Percentiles rank a stretch among this genome's conserved stretches.
Conservation (phyloP, 2,329 filamentous ascomycete species). For the Penicillium sclerotigenum region DNA sequence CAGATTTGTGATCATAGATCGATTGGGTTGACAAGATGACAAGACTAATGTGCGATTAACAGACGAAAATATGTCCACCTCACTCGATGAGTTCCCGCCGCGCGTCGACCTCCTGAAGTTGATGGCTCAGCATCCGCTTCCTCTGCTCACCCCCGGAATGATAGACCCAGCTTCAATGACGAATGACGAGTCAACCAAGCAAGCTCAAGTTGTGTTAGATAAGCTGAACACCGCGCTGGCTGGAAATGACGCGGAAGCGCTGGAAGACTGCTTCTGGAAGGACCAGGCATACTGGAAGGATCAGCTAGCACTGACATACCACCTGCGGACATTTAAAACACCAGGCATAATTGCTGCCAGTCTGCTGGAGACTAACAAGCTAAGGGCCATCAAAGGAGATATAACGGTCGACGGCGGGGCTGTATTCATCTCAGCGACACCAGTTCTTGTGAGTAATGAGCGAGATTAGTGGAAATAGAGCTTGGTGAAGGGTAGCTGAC, state of each 20-base stretch:
- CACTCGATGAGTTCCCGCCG: conserved; percentile 12
- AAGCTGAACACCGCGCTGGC: conserved; percentile 14
- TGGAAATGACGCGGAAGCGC: conserved; percentile 13
- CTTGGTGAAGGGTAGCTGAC: neutral
- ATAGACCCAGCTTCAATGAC: conserved; percentile 12
- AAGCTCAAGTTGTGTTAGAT: conserved; percentile 7
- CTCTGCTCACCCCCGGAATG: conserved; percentile 12
- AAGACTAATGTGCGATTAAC: neutral
- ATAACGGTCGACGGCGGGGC: conserved; percentile 13
- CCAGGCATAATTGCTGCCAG: neutral
- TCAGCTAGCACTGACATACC: neutral
- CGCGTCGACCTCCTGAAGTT: conserved; percentile 22
- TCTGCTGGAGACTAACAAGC: neutral
- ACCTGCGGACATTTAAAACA: neutral
- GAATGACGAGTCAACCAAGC: conserved; percentile 9
- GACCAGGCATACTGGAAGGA: neutral
- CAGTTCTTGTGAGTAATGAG: conserved; percentile 19
- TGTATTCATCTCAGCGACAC: conserved; percentile 12
- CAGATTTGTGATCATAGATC: no score
- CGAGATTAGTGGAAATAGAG: conserved; percentile 12
- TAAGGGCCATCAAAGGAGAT: neutral
- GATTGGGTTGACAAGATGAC: neutral
- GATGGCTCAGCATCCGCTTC: conserved; percentile 27
- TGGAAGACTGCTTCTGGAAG: neutral
- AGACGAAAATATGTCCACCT: neutral